Conservation (phyloP, 1,284 basidiomycete species). For the Ustanciosporium gigantosporum region DNA sequence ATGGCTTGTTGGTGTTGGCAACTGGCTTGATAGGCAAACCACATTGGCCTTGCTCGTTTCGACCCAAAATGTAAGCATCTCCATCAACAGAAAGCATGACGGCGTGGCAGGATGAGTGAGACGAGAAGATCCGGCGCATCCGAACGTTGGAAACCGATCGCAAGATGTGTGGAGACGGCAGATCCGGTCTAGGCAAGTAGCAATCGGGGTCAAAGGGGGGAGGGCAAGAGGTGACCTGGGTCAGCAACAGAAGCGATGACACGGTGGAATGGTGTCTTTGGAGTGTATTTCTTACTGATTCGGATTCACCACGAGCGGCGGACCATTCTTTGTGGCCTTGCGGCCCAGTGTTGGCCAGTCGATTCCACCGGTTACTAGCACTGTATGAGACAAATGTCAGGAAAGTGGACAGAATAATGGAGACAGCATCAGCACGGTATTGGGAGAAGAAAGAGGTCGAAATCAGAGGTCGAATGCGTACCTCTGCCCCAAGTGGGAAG, state of each 20-base stretch:
- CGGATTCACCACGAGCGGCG: constrained; percentile 25
- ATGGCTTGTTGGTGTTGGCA: constrained; percentile 57
- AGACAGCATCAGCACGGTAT: no score
- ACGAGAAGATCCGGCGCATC: constrained; percentile 42
- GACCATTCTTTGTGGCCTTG: constrained; percentile 44
- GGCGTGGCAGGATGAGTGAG: constrained; percentile 43
- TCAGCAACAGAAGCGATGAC: no score
- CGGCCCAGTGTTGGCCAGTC: constrained; percentile 69
- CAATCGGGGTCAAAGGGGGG: no score
- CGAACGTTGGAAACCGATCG: constrained; percentile 78
- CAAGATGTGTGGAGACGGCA: constrained; percentile 81
- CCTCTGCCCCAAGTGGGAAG: constrained; percentile 14
- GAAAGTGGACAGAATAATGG: not conserved
- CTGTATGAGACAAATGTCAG: constrained; percentile 62
- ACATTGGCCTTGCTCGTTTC: constrained; percentile 67
- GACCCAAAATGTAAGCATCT: constrained; percentile 81
- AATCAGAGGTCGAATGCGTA: no score
- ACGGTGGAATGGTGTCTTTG: no score
- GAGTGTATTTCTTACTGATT: constrained; percentile 15
- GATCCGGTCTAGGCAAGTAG: constrained; percentile 69
- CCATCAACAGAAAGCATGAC: constrained; percentile 66
- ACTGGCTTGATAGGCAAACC: constrained; percentile 44
- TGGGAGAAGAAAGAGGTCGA: no score
- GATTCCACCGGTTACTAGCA: constrained; percentile 79
- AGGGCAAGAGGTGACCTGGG: not conserved